Conservation (phyloP, 257 asterid species). For the Plantago elongata region DNA sequence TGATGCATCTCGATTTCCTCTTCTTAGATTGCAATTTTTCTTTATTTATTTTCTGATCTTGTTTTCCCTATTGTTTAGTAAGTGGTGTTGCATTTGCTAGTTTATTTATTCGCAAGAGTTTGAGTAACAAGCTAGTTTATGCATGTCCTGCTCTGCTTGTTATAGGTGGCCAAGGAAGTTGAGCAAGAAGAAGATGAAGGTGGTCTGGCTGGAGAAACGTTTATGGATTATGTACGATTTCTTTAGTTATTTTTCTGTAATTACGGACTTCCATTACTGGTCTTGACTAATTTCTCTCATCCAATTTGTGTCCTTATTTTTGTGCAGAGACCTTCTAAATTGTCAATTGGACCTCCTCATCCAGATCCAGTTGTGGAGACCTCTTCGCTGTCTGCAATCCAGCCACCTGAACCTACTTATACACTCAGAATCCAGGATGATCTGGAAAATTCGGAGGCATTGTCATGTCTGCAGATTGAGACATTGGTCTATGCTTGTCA, state of each 20-base stretch:
- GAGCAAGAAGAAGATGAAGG: conserved; percentile 99
- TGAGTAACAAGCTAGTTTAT: conserved; percentile 14
- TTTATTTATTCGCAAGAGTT: not conserved
- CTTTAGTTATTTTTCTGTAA: conserved; percentile 15
- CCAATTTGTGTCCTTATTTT: conserved; percentile 14
- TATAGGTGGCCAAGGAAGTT: conserved; percentile 87
- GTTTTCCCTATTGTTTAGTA: conserved; percentile 9
- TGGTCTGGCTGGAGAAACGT: conserved; percentile 94
- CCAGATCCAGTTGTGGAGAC: conserved; percentile 99
- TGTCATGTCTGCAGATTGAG: conserved; percentile 97
- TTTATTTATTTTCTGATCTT: conserved; percentile 8
- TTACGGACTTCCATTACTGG: conserved; percentile 16
- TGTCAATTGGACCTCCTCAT: conserved; percentile 86
- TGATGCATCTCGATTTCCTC: too few relatives aligned
- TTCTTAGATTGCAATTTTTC: not conserved
- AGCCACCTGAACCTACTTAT: conserved; percentile 96
- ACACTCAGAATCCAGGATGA: conserved; percentile 67
- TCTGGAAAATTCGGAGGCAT: conserved; percentile 63
- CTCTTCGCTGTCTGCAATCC: conserved; percentile 84
- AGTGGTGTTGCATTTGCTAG: not conserved
- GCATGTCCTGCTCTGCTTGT: conserved; percentile 16
- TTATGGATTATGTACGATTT: conserved; percentile 72
- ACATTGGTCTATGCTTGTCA: conserved; percentile 93
- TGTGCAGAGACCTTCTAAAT: conserved; percentile 81
- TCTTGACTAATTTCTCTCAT: conserved; percentile 20